Conservation (phyloP, 2,329 filamentous ascomycete genomes). For the Fonsecaea monophora region DNA sequence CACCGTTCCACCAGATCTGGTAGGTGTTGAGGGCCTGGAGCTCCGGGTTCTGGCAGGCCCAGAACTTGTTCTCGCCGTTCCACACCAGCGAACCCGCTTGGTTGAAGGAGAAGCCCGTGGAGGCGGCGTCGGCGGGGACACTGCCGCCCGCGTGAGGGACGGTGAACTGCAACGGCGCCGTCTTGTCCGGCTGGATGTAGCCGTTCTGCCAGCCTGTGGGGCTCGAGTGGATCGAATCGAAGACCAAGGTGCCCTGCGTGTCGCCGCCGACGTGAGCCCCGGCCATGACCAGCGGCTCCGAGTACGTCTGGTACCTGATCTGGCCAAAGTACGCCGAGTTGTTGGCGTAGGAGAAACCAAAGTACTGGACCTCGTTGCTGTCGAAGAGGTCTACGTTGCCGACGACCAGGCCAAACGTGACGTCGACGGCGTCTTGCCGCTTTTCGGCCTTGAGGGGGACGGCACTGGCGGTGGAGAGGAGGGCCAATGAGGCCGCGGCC, state of each 20-base stretch:
- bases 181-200: conserved; percentile 21
- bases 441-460: neutral
- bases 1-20: conserved; percentile 26
- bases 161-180: conserved; percentile 23
- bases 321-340: conserved; percentile 27
- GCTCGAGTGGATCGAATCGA: conserved; percentile 26
- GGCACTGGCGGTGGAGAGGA: neutral
- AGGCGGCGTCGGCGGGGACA: conserved; percentile 18
- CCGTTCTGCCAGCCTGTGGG: conserved; percentile 27
- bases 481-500: neutral
- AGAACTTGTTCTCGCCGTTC: conserved; percentile 24
- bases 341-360: conserved; percentile 29
- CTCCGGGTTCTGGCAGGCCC: conserved; percentile 23
- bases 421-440: neutral
- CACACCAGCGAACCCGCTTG: conserved; percentile 3
- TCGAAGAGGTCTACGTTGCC: conserved; percentile 18
- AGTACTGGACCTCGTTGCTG: conserved; percentile 19
- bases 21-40: conserved; percentile 17
- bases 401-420: conserved; percentile 13
- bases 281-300: conserved; percentile 24
- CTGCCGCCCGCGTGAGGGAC: conserved; percentile 14
- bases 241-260: conserved; percentile 19
- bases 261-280: conserved; percentile 16
- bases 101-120: conserved; percentile 22
- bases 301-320: conserved; percentile 31